Evolutionary conservation across 164 flowering plant genomes (phyloP), one percentile per base, ranked within the genome.

Genomic region (Vitis rotundifolia): DNA sequence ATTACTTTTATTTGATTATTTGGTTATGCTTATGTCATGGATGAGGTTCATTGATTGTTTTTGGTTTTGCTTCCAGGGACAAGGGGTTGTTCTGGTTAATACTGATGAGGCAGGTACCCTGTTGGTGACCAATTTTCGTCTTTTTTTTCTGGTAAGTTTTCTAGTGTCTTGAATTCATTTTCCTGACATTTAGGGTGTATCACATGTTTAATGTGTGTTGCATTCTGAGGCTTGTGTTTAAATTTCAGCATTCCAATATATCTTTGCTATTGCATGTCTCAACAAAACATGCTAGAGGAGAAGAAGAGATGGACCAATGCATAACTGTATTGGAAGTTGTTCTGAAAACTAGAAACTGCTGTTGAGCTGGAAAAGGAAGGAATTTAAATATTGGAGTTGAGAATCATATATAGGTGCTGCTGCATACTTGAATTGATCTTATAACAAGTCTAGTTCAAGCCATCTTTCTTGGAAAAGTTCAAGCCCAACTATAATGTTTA

Each of bases 61-160:
- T 29, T 14, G 31, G 12, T 1, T 63, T 63, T 68, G 26, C 26
- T 63, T 64, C 9, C 91, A 96, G 99, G 95, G 90, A 18, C 75
- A 71, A 82, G 99, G 98, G 19, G 93, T 89, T 70, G 94, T 91
- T 75, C 97, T 96, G 76, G 91, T 92, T 10, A 96, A 96, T 71
- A 93, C 82, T 13, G 97, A 91, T 72, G 95, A 88, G 74, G 97
- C 99, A 5, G 99, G 99, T 64, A 89, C 94, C 14, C 80, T 93
- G 82, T 62, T 88, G 37, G 95, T 96, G 28, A 93, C 99, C 29
- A 96, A 91, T 78, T 93, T 84, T 67, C 99, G 99, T 71, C 82
- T 96, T 70, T 87, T 96, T 71, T 93, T 95, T 75, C 78, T 96
- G 89, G 99, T 96, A 77, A 86, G 96, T 78, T 29, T 60, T 72